Evolutionary conservation across 495 filamentous ascomycete species (phyloP).

Genomic region (Neurospora sp.): DNA sequence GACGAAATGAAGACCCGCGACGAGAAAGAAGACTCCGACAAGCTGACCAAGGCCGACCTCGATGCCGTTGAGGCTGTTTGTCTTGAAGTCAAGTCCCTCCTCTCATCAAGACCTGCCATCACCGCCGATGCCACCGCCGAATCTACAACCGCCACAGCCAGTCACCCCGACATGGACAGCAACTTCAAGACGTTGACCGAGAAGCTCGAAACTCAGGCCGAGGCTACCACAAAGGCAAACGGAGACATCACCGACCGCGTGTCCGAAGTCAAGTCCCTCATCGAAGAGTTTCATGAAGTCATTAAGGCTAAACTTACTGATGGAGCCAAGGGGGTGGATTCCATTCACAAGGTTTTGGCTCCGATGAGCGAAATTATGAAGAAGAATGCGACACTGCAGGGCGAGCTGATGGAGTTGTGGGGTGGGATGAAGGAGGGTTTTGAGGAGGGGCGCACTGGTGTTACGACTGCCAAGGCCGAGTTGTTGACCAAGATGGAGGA

Average conservation of each 20-base stretch:
- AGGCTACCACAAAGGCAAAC: constrained; percentile 55
- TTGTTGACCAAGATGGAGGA: constrained; percentile 54
- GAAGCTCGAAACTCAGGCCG: constrained; percentile 44
- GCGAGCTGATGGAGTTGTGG: constrained; percentile 67
- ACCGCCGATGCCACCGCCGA: background rate
- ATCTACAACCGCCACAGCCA: background rate
- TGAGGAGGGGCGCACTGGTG: constrained; percentile 51
- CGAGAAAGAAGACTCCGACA: constrained; percentile 53
- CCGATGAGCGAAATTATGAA: constrained; percentile 49
- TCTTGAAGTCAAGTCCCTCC: constrained; percentile 64
- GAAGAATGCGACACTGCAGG: constrained; percentile 40
- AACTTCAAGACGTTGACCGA: constrained; percentile 66
- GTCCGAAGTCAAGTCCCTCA: constrained; percentile 37
- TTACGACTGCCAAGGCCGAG: too few relatives aligned
- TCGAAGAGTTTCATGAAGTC: constrained; percentile 40
- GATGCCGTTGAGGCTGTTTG: constrained; percentile 69
- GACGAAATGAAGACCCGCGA: constrained; percentile 65
- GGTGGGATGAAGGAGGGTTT: constrained; percentile 74
- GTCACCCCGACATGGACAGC: constrained; percentile 48
- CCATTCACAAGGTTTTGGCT: constrained; percentile 49
- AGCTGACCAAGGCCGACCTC: constrained; percentile 65
- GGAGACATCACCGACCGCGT: constrained; percentile 40
- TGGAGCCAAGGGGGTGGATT: constrained; percentile 36
- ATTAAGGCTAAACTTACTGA: constrained; percentile 42
- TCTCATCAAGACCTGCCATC: constrained; percentile 23